A percentile compares a stretch with the other conserved stretches of the same genome.
These are phyloP conservation scores for Leishmania guyanensis DNA, from an alignment of 208 protist genomes.

Conservation along the genomic window DNA sequence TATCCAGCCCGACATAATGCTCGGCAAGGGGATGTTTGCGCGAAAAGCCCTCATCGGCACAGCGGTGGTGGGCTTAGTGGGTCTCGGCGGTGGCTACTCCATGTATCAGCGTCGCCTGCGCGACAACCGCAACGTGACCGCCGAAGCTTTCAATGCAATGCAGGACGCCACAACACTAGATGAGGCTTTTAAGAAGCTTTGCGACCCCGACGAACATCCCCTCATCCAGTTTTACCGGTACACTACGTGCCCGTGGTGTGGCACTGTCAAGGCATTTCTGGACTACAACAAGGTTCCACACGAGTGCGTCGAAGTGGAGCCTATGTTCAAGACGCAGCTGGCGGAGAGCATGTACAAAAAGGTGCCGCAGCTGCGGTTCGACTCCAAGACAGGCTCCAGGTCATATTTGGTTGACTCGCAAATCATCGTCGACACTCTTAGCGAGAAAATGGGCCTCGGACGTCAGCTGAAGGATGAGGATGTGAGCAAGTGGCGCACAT, in stretches of 20 bases:
- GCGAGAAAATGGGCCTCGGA: conserved; percentile 51
- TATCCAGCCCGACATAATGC: conserved; percentile 30
- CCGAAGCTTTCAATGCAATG: conserved; percentile 75
- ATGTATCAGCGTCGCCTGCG: conserved; percentile 77
- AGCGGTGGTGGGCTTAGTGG: conserved; percentile 35
- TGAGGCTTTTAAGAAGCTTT: conserved; percentile 54
- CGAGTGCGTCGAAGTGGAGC: conserved; percentile 88
- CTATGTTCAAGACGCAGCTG: conserved; percentile 89
- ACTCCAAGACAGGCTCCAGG: conserved; percentile 40
- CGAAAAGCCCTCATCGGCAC: conserved; percentile 48
- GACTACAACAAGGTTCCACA: conserved; percentile 81
- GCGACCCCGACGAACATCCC: conserved; percentile 40
- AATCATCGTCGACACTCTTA: conserved; percentile 81
- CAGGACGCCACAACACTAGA: conserved; percentile 63
- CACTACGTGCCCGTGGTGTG: conserved; percentile 92
- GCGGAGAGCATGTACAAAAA: conserved; percentile 83
- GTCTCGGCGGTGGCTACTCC: conserved; percentile 56
- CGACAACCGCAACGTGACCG: conserved; percentile 78
- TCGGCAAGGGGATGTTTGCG: conserved; percentile 48
- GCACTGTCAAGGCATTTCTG: conserved; percentile 86
- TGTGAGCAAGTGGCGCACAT: conserved; percentile 76
- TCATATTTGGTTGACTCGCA: conserved; percentile 84
- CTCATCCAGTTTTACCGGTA: conserved; percentile 79
- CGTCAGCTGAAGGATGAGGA: conserved; percentile 71
- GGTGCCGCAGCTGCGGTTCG: conserved; percentile 88